Evolutionary conservation across 345 rosid species (phyloP), one percentile per base, ranked within the genome.

Genomic region (Trapa bicornis): DNA sequence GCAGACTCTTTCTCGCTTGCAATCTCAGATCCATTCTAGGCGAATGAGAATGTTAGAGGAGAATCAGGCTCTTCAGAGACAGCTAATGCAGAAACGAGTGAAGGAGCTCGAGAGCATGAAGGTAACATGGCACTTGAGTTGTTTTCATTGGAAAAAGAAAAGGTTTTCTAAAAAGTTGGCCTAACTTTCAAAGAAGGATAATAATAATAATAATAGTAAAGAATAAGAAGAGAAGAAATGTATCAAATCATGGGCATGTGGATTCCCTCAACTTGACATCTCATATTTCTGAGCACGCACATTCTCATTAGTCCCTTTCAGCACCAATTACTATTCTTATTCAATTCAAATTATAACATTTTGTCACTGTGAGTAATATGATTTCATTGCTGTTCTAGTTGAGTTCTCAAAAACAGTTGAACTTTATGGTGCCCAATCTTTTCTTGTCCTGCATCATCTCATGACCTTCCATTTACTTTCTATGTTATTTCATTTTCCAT

Each of bases 1-100:
- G 97, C 97, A 91, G 78, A 85, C 93, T 73, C 86, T 91, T 22
- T 78, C 96, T 22, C 88, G 96, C n/a, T 87, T 91, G 67, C 99
- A 91, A 71, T 81, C 91, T 60, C 99, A 91, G 71, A 86, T 94
- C 77, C 85, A 83, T 52, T 73, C 82, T 14, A 80, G 96, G 75
- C 91, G 99, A 71, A 68, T 86, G 70, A 82, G 91, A 74, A 86
- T 89, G 93, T 75, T 84, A 1, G 97, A 94, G 77, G 97, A 94
- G 86, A 94, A 89, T 78, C 96, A 84, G 65, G 91, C 95, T 70
- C 89, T 90, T 42, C 99, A 88, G 79, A 83, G 77, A 47, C 99
- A 94, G 79, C 86, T 90, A 42, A 78, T 88, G 71, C 96, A 91
- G 77, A 89, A 94, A 70, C 97, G 90, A 73, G 96, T 91, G 8